Percentiles rank a stretch among this genome's conserved stretches.
Evolutionary conservation across 1,284 basidiomycete species (phyloP).

Genomic region (Sporisorium iseilematis-ciliati): DNA sequence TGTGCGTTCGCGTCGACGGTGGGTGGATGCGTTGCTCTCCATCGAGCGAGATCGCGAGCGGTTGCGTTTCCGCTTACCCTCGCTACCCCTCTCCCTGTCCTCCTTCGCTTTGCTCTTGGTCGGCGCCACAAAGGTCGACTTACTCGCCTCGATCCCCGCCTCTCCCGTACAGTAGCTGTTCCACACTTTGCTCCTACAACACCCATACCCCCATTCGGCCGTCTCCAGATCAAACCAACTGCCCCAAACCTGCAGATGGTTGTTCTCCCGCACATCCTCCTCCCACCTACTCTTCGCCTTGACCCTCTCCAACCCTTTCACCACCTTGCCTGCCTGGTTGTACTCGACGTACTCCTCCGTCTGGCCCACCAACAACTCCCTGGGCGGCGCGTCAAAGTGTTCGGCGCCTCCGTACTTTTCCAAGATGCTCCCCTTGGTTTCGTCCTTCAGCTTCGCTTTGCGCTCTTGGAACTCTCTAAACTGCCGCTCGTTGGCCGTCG

Average conservation of each 20-base stretch:
- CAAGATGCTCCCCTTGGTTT: constrained; percentile 76
- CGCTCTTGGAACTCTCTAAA: constrained; percentile 91
- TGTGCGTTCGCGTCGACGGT: neutral
- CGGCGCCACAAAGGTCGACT: constrained; percentile 65
- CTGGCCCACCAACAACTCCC: constrained; percentile 90
- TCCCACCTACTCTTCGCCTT: constrained; percentile 88
- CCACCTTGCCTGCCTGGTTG: constrained; percentile 87
- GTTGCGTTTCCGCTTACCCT: constrained; percentile 5
- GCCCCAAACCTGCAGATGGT: constrained; percentile 94
- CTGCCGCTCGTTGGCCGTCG: constrained; percentile 88
- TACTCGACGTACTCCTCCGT: constrained; percentile 99
- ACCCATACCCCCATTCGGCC: constrained; percentile 90
- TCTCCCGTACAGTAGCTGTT: constrained; percentile 92
- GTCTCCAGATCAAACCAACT: constrained; percentile 86
- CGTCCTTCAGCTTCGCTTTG: constrained; percentile 90
- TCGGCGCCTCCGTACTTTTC: constrained; percentile 91
- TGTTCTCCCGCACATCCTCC: constrained; percentile 81
- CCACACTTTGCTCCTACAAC: constrained; percentile 89
- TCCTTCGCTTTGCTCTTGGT: constrained; percentile 1
- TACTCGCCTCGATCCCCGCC: constrained; percentile 84
- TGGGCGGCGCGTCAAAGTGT: constrained; percentile 87
- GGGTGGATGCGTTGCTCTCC: neutral
- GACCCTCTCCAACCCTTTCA: constrained; percentile 89
- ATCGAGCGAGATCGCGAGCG: neutral
- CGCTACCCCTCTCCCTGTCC: neutral